A percentile compares a stretch with the other conserved stretches of the same genome.
phyloP scores from a whole-genome alignment of 306 rosid species.

The Hylodesmum podocarpum region DNA sequence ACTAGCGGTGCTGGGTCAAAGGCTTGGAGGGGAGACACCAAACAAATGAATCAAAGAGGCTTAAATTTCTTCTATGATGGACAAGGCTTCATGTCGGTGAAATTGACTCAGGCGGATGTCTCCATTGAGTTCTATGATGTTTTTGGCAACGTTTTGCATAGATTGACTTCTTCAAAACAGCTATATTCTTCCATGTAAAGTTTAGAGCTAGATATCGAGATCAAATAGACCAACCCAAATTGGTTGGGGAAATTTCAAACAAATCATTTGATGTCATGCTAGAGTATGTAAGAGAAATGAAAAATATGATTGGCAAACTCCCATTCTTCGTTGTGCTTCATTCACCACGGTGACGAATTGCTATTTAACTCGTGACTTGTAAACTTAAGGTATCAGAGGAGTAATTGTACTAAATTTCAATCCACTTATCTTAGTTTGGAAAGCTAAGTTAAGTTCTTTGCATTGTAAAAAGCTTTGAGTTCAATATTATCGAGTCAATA shows the following conservation, averaged over 20 bases:
- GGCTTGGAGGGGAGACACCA: conserved; percentile 60
- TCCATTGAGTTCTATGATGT: conserved; percentile 48
- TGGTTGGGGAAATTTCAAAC: neutral
- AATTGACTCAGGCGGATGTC: conserved; percentile 44
- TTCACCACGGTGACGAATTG: neutral
- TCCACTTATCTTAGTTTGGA: neutral
- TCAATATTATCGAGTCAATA: neutral
- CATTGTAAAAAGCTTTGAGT: neutral
- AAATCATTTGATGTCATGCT: neutral
- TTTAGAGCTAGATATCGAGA: neutral
- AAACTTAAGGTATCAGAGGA: neutral
- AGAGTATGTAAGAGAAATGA: neutral
- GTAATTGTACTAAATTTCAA: conserved; percentile 1
- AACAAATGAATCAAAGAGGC: conserved; percentile 3
- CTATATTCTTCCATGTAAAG: conserved; percentile 35
- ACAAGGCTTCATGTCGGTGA: conserved; percentile 63
- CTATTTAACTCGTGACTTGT: neutral
- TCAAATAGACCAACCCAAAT: neutral
- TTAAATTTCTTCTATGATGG: conserved; percentile 60
- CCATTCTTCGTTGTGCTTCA: neutral
- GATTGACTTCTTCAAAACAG: conserved; percentile 33
- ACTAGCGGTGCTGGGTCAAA: conserved; percentile 65
- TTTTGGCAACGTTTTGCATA: conserved; percentile 45
- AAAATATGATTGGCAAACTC: neutral
- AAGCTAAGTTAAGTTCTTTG: neutral